A percentile compares a stretch with the other conserved stretches of the same genome.
Conservation (phyloP, 2,329 filamentous ascomycete genomes). For the Leptodontidium sp. region DNA sequence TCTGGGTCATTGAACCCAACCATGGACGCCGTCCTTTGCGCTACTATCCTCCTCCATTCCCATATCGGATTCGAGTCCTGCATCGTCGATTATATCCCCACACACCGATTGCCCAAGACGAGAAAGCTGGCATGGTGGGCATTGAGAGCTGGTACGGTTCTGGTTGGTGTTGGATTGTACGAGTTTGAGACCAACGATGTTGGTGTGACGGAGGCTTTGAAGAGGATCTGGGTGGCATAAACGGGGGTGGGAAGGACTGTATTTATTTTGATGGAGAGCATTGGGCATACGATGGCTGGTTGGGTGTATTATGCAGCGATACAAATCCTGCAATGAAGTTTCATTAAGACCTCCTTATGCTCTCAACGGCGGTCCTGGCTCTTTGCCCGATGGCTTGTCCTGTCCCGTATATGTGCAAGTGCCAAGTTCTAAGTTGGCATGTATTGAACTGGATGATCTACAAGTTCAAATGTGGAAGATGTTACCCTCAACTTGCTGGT, state of each 20-base stretch:
- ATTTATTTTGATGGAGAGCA: constrained; percentile 20
- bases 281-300: constrained; percentile 5
- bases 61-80: constrained; percentile 94
- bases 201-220: constrained; percentile 87
- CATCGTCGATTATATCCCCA: constrained; percentile 91
- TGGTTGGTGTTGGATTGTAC: constrained; percentile 89
- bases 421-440: not conserved
- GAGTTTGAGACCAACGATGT: constrained; percentile 99
- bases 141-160: constrained; percentile 79
- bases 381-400: not conserved
- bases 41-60: constrained; percentile 85
- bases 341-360: constrained; percentile 3
- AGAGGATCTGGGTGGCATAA: constrained; percentile 87
- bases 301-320: constrained; percentile 23
- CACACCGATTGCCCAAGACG: constrained; percentile 70
- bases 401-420: not conserved
- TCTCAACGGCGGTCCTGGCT: not conserved
- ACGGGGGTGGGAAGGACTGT: constrained; percentile 1
- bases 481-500: no score
- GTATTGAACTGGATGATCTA: not conserved
- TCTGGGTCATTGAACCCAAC: constrained; percentile 89
- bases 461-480: not conserved
- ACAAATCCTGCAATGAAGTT: constrained; percentile 23
- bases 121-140: constrained; percentile 77
- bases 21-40: constrained; percentile 86